Evolutionary conservation across 2,329 filamentous ascomycete species (phyloP).

Genomic region (Monilinia laxa): DNA sequence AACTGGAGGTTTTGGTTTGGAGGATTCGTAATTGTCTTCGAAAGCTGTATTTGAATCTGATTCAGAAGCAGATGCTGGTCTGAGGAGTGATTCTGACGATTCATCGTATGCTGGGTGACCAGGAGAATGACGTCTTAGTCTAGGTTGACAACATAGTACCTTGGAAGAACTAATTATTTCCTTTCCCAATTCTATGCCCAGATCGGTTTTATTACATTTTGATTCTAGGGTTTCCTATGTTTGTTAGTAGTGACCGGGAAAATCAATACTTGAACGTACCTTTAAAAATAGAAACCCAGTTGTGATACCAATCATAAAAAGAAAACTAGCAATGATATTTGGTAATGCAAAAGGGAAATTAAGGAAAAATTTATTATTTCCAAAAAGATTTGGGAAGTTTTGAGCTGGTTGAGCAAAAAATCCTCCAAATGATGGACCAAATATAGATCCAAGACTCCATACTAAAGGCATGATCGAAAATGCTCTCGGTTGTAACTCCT

Average conservation of each 20-base stretch:
- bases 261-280: slow-evolving; percentile 42
- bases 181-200: slow-evolving; percentile 71
- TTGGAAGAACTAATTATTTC: slow-evolving; percentile 52
- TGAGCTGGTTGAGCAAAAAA: slow-evolving; percentile 78
- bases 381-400: slow-evolving; percentile 71
- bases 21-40: slow-evolving; percentile 33
- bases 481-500: slow-evolving; percentile 79
- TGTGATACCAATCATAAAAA: slow-evolving; percentile 76
- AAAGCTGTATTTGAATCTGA: slow-evolving; percentile 34
- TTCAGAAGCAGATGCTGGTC: slow-evolving; percentile 39
- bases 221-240: slow-evolving; percentile 75
- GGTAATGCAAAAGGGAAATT: slow-evolving; percentile 80
- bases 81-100: slow-evolving; percentile 55
- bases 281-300: slow-evolving; percentile 77
- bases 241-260: slow-evolving; percentile 17
- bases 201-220: slow-evolving; percentile 67
- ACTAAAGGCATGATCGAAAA: slow-evolving; percentile 93
- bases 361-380: slow-evolving; percentile 64
- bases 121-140: slow-evolving; percentile 26
- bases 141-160: slow-evolving; percentile 26
- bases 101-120: slow-evolving; percentile 54
- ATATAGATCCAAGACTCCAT: slow-evolving; percentile 83
- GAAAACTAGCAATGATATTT: slow-evolving; percentile 71
- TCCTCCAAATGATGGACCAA: slow-evolving; percentile 85
- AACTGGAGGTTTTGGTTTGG: slow-evolving; percentile 38